Percentiles rank a stretch among this genome's conserved stretches.
Conservation (phyloP, 1,284 basidiomycete genomes). For the Takashimella tepidaria region DNA sequence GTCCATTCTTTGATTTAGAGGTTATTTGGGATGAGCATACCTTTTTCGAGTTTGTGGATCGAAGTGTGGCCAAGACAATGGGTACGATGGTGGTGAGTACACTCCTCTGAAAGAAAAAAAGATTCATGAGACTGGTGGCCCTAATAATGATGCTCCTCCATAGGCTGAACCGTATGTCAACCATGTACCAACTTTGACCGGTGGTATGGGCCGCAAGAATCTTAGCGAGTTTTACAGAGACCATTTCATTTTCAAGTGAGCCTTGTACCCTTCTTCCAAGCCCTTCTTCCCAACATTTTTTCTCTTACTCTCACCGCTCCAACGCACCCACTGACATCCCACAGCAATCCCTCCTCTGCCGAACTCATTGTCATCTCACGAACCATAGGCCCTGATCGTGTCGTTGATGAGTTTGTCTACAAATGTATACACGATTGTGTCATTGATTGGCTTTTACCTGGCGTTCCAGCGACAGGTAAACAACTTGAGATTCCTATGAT, state of each 20-base stretch:
- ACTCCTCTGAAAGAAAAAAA: too few species aligned
- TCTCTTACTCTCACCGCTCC: too few species aligned
- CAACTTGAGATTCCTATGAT: conserved; percentile 55
- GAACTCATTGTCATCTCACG: conserved; percentile 48
- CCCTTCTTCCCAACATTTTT: background rate
- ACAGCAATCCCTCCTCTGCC: conserved; percentile 10
- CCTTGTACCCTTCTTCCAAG: background rate
- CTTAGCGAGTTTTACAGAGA: conserved; percentile 54
- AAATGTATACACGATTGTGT: conserved; percentile 51
- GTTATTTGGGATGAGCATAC: conserved; percentile 20
- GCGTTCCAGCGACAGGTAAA: conserved; percentile 53
- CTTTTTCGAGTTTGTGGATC: conserved; percentile 22
- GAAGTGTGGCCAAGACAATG: conserved; percentile 30
- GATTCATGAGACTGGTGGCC: background rate
- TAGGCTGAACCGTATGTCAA: conserved; percentile 29
- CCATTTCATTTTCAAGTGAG: conserved; percentile 38
- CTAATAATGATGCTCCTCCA: background rate
- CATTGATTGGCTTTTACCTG: conserved; percentile 52
- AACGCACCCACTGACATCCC: conserved; percentile 5
- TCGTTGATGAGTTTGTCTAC: conserved; percentile 29
- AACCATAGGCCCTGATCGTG: conserved; percentile 22
- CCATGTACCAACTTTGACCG: conserved; percentile 41
- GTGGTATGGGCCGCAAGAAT: conserved; percentile 54
- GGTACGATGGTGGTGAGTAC: conserved; percentile 27
- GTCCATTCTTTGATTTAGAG: conserved; percentile 20